Conservation (phyloP, 768 basidiomycete genomes). For the Macrolepiota albuminosa region DNA sequence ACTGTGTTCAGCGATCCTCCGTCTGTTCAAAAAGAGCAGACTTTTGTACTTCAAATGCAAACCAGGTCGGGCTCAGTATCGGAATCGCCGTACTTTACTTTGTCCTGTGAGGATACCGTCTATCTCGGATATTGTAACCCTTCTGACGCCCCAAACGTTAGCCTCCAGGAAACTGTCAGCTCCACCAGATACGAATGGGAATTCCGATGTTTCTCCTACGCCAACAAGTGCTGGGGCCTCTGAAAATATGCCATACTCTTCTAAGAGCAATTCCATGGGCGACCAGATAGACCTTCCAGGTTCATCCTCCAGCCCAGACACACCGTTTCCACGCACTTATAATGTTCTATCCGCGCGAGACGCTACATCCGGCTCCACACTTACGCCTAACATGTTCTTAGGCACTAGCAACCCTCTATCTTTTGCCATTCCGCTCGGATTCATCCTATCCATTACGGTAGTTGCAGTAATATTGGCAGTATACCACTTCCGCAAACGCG, state of each 20-base stretch:
- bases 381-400: constrained; percentile 16
- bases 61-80: constrained; percentile 21
- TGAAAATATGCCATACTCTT: background rate
- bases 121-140: background rate
- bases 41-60: constrained; percentile 12
- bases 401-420: constrained; percentile 24
- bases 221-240: background rate
- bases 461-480: constrained; percentile 24
- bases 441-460: constrained; percentile 26
- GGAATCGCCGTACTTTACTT: constrained; percentile 22
- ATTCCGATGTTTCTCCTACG: background rate
- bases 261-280: background rate
- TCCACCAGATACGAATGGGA: background rate
- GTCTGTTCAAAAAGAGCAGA: background rate
- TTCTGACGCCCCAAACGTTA: background rate
- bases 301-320: background rate
- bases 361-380: constrained; percentile 3
- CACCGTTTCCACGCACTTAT: background rate
- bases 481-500: constrained; percentile 22
- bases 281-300: background rate
- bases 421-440: constrained; percentile 29
- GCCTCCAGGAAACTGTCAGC: constrained; percentile 2
- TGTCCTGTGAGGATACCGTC: constrained; percentile 19
- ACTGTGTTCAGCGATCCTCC: constrained; percentile 6
- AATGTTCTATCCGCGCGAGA: background rate